Evolutionary conservation across 257 asterid species (phyloP), one percentile per base, ranked within the genome.

Genomic region (Ajuga chamaepitys): DNA sequence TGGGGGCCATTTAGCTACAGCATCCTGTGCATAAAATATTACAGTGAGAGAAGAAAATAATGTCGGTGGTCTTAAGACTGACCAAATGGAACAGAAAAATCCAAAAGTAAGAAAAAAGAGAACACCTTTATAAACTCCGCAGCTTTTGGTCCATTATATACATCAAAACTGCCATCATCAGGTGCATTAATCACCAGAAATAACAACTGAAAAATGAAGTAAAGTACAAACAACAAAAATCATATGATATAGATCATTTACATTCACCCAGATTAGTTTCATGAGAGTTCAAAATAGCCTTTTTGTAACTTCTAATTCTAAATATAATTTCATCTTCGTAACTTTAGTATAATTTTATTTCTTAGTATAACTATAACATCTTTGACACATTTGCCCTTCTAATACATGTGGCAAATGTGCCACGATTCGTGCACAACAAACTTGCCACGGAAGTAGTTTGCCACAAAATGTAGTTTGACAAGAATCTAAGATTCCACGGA

Each of bases 101-200:
- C 74, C 30, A 78, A 70, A 17, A 37, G 18, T 14, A 38, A 10
- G 5, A 41, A 30, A 30, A 61, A 30, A 32, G 50, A 18, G 61
- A 70, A 62, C 62, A 88, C 99, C 96, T 75, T 72, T 51, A 94
- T 94, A 78, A 83, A 94, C 59, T 94, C 96, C 22, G 99, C 99
- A 78, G 96, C 96, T 74, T 78, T 85, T 16, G 97, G 97, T 80
- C 99, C 99, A 80, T 88, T 90, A 67, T 86, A 66, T 62, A 87
- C 81, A 76, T 94, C 97, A 81, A 94, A 94, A 75, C 99, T 94
- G 95, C 76, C 28, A 68, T 44, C 70, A 60, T 34, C 12, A 48
- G 42, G 62, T 14, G 45, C 34, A 41, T 70, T 47, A 77, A 59
- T 46, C 34, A 21, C 64, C 22, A 45, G 58, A 38, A 45, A 65